Evolutionary conservation across 345 rosid species (phyloP).

Genomic region (Sisymbrium altissimum): DNA sequence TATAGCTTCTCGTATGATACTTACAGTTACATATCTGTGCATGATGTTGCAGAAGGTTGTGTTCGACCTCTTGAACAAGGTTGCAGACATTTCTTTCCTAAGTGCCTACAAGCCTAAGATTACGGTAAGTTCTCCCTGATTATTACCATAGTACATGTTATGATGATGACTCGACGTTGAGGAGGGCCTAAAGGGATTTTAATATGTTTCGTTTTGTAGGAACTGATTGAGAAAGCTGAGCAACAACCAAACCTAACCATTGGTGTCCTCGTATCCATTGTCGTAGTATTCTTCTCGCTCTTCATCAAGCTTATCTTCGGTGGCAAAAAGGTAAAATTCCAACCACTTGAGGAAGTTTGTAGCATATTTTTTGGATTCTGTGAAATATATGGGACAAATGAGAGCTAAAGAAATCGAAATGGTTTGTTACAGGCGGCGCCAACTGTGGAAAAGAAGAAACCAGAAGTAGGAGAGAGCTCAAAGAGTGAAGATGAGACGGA

Average conservation of each 20-base stretch:
- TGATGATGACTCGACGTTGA: neutral
- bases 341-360: neutral
- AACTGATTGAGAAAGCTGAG: slow-evolving; percentile 73
- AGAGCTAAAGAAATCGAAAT: slow-evolving; percentile 10
- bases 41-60: slow-evolving; percentile 49
- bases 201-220: slow-evolving; percentile 36
- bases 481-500: slow-evolving; percentile 47
- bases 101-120: slow-evolving; percentile 55
- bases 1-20: neutral
- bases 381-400: neutral
- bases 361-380: neutral
- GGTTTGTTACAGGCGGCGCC: slow-evolving; percentile 35
- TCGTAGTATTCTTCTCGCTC: slow-evolving; percentile 45
- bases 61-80: slow-evolving; percentile 63
- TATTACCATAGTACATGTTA: neutral
- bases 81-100: slow-evolving; percentile 71
- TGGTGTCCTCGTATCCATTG: slow-evolving; percentile 51
- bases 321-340: slow-evolving; percentile 54
- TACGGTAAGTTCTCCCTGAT: slow-evolving; percentile 40
- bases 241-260: slow-evolving; percentile 61
- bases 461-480: slow-evolving; percentile 48
- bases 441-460: slow-evolving; percentile 37
- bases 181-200: neutral
- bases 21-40: neutral
- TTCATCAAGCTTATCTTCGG: slow-evolving; percentile 60